Conservation (phyloP, 1,284 basidiomycete genomes). For the Sporisorium sorghi region DNA sequence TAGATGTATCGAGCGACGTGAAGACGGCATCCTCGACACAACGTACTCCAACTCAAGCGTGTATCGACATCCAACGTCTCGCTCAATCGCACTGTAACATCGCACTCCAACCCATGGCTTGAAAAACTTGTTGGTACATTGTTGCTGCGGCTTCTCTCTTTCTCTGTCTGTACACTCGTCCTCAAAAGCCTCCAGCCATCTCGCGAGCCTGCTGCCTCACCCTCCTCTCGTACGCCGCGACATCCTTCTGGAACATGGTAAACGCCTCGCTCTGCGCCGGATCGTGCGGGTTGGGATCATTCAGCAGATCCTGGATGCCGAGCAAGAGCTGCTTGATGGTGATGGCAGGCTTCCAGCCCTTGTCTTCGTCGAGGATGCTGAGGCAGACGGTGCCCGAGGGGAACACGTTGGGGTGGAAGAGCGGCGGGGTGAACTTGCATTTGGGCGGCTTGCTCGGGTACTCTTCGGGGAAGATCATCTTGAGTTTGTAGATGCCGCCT, state of each 20-base stretch:
- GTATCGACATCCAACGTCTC: too few species aligned
- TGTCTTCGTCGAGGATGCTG: constrained; percentile 98
- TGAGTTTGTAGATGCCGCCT: constrained; percentile 90
- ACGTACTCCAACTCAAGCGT: not conserved
- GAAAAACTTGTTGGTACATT: not conserved
- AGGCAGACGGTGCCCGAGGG: constrained; percentile 98
- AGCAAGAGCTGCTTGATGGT: constrained; percentile 98
- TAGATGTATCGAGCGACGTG: too few species aligned
- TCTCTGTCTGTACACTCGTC: constrained; percentile 9
- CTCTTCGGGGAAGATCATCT: constrained; percentile 75
- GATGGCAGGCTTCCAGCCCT: constrained; percentile 98
- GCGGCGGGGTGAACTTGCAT: constrained; percentile 96
- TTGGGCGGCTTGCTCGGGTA: constrained; percentile 96
- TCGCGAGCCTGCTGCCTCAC: constrained; percentile 55
- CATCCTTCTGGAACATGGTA: constrained; percentile 84
- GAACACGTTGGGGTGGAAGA: constrained; percentile 99
- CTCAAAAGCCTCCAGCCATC: constrained; percentile 50
- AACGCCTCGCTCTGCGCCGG: constrained; percentile 97
- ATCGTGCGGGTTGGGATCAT: constrained; percentile 93
- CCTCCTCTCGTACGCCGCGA: constrained; percentile 61
- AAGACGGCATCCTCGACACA: too few species aligned
- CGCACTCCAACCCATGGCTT: too few species aligned
- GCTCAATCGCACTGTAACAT: too few species aligned
- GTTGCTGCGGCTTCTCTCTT: not conserved
- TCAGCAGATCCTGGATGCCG: constrained; percentile 92